Evolutionary conservation across 345 rosid genomes (phyloP), one percentile per base, ranked within the genome.

Genomic region (Corchorus capsularis): DNA sequence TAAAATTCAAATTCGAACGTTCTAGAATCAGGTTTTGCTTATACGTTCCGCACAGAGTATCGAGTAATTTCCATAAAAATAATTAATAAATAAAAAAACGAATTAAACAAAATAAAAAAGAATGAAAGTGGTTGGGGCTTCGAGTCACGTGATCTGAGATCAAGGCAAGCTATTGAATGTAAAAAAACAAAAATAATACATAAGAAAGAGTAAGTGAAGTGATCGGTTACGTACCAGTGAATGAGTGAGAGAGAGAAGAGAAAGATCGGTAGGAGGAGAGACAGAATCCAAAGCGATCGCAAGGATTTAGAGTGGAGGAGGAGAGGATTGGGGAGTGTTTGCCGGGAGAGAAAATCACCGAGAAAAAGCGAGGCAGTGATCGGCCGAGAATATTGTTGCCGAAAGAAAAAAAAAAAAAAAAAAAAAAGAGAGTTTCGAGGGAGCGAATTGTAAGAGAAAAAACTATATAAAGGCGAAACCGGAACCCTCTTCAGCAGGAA

Each of bases 221-320:
- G 67, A 78, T 80, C 82, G 71, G 83, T 63, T 60, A 62, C 84
- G 80, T 75, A 84, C 89, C 87, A 77, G 84, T 78, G 75, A 77
- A 74, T 67, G 47, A 63, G 79, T 72, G 73, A 50, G 69, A 57
- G 71, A 67, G 76, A 69, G 85, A 82, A 45, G 60, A 57, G 73
- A 70, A 75, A 73, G 86, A 85, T 82, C 82, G 79, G 82, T 47
- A 8, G 0, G 56, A 68, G 70, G 75, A 54, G 57, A 43, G 67
- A 68, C 10, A 79, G 57, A 82, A 78, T 81, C 80, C 69, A 69
- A 55, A 63, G 75, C 57, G 80, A 86, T 82, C 84, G 78, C 79
- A 80, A 71, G 77, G 62, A 61, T 74, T 55, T 32, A 59, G 41
- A 67, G 75, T 56, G 66, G 45, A 22, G 43, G 68, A 46, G 60